Percentiles rank a stretch among this genome's conserved stretches.
Conservation (phyloP, 1,284 basidiomycete species). For the Ceratobasidium sp. region DNA sequence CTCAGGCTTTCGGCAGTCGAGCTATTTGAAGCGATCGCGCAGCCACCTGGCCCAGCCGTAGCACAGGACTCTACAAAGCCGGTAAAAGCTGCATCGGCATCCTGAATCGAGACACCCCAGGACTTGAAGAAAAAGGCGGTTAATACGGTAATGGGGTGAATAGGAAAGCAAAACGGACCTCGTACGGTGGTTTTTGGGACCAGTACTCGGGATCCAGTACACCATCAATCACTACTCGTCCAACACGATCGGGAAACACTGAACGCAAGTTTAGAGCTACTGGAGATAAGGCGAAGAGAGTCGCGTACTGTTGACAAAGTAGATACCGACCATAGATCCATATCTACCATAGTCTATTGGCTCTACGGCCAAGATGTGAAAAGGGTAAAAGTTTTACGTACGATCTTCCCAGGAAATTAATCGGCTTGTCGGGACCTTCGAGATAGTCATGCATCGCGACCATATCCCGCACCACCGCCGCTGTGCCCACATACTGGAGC, state of each 20-base stretch:
- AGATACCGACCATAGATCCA: background rate
- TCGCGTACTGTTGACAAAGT: slow-evolving; percentile 4
- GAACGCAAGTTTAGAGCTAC: background rate
- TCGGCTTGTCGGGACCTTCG: background rate
- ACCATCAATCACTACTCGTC: background rate
- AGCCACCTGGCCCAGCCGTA: background rate
- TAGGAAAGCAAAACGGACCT: slow-evolving; percentile 8
- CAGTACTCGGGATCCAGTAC: background rate
- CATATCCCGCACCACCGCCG: slow-evolving; percentile 12
- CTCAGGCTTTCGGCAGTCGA: background rate
- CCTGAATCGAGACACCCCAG: too few species aligned
- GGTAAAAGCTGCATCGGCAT: too few species aligned
- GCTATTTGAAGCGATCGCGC: background rate
- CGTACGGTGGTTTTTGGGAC: background rate
- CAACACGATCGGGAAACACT: background rate
- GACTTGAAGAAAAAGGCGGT: too few species aligned
- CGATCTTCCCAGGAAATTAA: background rate
- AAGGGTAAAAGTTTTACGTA: too few species aligned
- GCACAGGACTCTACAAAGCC: too few species aligned
- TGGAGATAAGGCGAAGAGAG: too few species aligned
- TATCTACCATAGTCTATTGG: background rate
- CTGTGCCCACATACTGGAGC: background rate
- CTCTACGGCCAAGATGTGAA: too few species aligned
- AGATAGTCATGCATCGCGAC: background rate
- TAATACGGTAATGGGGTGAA: too few species aligned